Base-by-base conservation (phyloP, 768 basidiomycete species). In the Auricularia cornea region DNA sequence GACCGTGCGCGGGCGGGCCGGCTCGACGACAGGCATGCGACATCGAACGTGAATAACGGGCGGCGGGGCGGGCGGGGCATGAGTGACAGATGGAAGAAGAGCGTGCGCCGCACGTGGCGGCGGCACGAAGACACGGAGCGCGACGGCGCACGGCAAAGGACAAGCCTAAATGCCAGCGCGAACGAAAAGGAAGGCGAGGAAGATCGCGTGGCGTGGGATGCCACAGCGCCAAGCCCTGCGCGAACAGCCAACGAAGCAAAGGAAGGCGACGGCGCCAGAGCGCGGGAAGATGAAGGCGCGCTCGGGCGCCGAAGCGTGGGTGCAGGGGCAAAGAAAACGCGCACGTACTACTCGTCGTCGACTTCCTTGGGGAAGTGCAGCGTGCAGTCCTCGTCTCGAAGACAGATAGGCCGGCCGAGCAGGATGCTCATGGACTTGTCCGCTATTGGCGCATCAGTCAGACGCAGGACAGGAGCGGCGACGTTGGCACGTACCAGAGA, bases 391-490 rank as follows among this genome's bases (percentile, higher is more conserved):
- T 94, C 94, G 70, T 94, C 91, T 61, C 90, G 83, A 70, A 94
- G 79, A 73, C 86, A 90, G 66, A 94, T 90, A 41, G 92, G 91
- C 64, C 92, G 81, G 20, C 90, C 90, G 54, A 93, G 80, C 48
- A 94, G 78, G 68, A 93, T 88, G 59, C 89, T 88, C 87, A 89
- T 90, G 20, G 91, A 92, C 75, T 93, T 93, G 73, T 95, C 94
- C 66, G 91, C 91, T 91, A 70, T 30, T 64, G 60, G 62, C 29
- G 20, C 63, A 63, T n/a, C n/a, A n/a, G n/a, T n/a, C n/a, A n/a
- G n/a, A n/a, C n/a, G n/a, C n/a, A n/a, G n/a, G n/a, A n/a, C n/a
- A n/a, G n/a, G n/a, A n/a, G n/a, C n/a, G n/a, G n/a, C n/a, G n/a
- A n/a, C 12, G 8, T 30, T 29, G 48, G 35, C 33, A 77, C 83